phyloP scores from a whole-genome alignment of 2,329 filamentous ascomycete genomes.

The Drechslerella dactyloides region DNA sequence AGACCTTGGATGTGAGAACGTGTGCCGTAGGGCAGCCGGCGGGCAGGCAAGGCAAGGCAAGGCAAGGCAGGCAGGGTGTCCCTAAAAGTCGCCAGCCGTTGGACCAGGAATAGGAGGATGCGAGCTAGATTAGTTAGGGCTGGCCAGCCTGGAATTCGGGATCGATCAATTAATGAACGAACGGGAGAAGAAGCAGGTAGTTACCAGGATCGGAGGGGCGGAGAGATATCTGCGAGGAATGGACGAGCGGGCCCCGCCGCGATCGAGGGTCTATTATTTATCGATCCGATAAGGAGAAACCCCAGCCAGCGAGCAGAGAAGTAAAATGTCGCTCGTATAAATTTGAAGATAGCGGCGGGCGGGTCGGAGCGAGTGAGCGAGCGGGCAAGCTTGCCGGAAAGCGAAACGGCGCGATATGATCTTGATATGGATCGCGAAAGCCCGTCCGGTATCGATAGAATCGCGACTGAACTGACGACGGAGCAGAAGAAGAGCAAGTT shows the following conservation, averaged over 20 bases:
- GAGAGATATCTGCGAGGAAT: slow-evolving; percentile 5
- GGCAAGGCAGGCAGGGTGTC: neutral
- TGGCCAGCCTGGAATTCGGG: slow-evolving; percentile 1
- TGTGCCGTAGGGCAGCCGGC: too few species aligned
- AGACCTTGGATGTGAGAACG: neutral
- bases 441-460: too few species aligned
- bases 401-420: neutral
- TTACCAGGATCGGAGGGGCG: neutral
- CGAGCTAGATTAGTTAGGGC: neutral
- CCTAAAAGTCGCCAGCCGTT: neutral
- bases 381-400: slow-evolving; percentile 1
- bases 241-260: neutral
- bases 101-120: slow-evolving; percentile 1
- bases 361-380: slow-evolving; percentile 44
- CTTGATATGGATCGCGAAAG: neutral
- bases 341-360: slow-evolving; percentile 20
- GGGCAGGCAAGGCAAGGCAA: neutral
- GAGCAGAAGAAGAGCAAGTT: too few species aligned
- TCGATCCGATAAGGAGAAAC: slow-evolving; percentile 1
- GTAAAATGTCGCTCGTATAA: slow-evolving; percentile 6
- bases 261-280: slow-evolving; percentile 4
- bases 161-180: neutral
- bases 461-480: too few species aligned
- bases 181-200: neutral
- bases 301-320: too few species aligned